Evolutionary conservation across 139 green algal species (phyloP), one percentile per base, ranked within the genome.

Genomic region (Chlorella vulgaris): DNA sequence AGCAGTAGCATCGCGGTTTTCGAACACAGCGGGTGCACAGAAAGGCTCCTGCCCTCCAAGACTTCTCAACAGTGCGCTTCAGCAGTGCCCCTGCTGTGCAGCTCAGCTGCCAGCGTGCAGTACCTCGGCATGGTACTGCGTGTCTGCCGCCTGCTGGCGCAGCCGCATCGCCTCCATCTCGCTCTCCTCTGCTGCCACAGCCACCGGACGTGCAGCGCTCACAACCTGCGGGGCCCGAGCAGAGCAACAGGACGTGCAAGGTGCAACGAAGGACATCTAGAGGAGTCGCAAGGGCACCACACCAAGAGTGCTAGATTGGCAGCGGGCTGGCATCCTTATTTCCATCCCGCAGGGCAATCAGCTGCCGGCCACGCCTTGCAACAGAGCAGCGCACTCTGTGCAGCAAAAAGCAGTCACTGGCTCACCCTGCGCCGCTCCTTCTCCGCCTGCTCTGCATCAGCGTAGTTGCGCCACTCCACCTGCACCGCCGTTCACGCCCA

Each of bases 61-160:
- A 74, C 28, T 8, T 1, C 42, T 15, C 10, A 10, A 0, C n/a
- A 7, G 29, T 31, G 29, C 2, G 40, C 22, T 24, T 60, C 68
- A 42, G 29, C 55, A n/a, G 55, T n/a, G 2, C 31, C 15, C 47
- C n/a, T n/a, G n/a, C n/a, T n/a, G n/a, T n/a, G n/a, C n/a, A n/a
- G n/a, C n/a, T n/a, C n/a, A n/a, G n/a, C n/a, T n/a, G n/a, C n/a
- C n/a, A n/a, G n/a, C n/a, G n/a, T n/a, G n/a, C n/a, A n/a, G n/a
- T n/a, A 76, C 77, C 77, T 83, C 66, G 19, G 79, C 84, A 26
- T 88, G 84, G 63, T 69, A 85, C n/a, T 76, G 13, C 13, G 71
- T 69, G 69, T 88, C 83, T 29, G 51, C 68, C 24, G 83, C 76
- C 60, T 53, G 50, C 36, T 78, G 62, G 33, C 43, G 39, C 58